Base-by-base conservation (phyloP, 139 green algal species). In the Haematococcus lacustris region DNA sequence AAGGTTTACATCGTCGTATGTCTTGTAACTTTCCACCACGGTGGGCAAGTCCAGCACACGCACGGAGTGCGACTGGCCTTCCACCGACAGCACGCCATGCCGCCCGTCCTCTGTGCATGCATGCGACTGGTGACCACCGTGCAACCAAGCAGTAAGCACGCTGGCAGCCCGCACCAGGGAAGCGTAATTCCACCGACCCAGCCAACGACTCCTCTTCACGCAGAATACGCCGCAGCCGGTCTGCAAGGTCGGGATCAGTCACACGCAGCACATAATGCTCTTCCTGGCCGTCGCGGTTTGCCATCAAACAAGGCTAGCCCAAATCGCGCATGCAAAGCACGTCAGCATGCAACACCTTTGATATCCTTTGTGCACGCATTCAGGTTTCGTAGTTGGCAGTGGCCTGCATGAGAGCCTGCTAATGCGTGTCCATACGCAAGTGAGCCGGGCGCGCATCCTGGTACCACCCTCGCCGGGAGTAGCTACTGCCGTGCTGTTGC, bases 11-110 rank as follows among this genome's bases (percentile, higher is more conserved):
- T 97, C 92, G 66, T 97, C 91, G 38, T 92, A 88, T 3, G 91
- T 97, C 76, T 97, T 98, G 85, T 91, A 98, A 30, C 83, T 87
- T 76, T 98, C 93, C 39, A 94, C 84, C 5, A 96, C 80, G 1
- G 76, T 87, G 4, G 93, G 93, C 30, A 98, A 80, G 72, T 94
- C 84, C 33, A 93, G 84, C 50, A 97, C 74, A 1, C 74, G 63
- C 0, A 93, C 80, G 0, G 77, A 76, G 68, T 90, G 88, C 21
- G 47, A 3, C 35, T 82, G 64, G 1, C 78, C 84, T n/a, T 86
- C 82, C 38, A 93, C 69, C 0, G 37, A 79, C 41, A 96, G 80
- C 2, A 33, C 41, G 0, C 89, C 90, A 21, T 75, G 39, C 32
- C 77, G 40, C 37, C 71, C 72, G 4, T 39, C 68, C 35, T 80